These are phyloP conservation scores for Talaromyces adpressus DNA, from an alignment of 495 filamentous ascomycete genomes.

Conservation along the genomic window DNA sequence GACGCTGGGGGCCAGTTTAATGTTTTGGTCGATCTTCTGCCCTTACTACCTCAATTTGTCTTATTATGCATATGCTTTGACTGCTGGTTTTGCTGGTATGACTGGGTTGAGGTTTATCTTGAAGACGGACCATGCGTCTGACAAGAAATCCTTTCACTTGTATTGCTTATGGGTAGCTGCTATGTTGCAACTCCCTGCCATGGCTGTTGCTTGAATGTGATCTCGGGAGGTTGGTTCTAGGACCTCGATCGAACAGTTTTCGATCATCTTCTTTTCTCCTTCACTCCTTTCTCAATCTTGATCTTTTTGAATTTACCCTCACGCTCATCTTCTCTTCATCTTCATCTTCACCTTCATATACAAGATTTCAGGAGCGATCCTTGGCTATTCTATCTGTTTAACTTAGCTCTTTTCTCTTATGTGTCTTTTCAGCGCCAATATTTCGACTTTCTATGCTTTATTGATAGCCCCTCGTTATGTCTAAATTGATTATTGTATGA, in stretches of 20 bases:
- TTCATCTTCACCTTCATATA: background rate
- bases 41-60: constrained; percentile 1
- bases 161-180: constrained; percentile 7
- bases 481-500: background rate
- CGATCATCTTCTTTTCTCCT: background rate
- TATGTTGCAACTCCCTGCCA: constrained; percentile 8
- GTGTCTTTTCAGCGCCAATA: background rate
- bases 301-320: background rate
- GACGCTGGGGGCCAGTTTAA: constrained; percentile 26
- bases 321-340: background rate
- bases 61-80: background rate
- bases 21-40: constrained; percentile 24
- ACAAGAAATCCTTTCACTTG: constrained; percentile 8
- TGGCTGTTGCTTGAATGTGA: background rate
- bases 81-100: background rate
- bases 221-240: background rate
- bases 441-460: background rate
- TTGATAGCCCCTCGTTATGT: background rate
- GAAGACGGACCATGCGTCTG: constrained; percentile 4
- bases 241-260: background rate
- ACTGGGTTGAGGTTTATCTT: constrained; percentile 3
- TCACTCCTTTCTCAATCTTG: background rate
- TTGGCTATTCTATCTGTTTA: background rate
- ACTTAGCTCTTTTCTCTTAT: background rate
- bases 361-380: constrained; percentile 1